A percentile compares a stretch with the other conserved stretches of the same genome.
phyloP scores from a whole-genome alignment of 305 asterid species.

The Stenogyne calaminthoides region DNA sequence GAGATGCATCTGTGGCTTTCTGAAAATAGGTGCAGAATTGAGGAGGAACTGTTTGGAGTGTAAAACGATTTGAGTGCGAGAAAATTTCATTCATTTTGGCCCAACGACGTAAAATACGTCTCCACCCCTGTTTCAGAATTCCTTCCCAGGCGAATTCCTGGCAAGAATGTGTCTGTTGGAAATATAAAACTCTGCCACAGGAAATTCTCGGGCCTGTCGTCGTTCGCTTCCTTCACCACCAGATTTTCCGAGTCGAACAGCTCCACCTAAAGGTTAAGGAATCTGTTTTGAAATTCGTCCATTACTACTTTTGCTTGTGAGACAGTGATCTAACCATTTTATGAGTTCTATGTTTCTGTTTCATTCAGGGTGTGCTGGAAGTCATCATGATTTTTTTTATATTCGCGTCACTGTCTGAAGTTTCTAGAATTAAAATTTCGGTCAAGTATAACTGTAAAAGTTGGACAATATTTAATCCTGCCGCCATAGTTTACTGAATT shows the following conservation, averaged over 20 bases:
- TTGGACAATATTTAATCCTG: too few relatives aligned
- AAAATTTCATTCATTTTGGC: too few relatives aligned
- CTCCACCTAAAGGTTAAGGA: too few relatives aligned
- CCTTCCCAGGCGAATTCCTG: too few relatives aligned
- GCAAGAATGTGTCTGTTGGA: slow-evolving; percentile 33
- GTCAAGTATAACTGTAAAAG: neutral
- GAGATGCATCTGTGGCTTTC: too few relatives aligned
- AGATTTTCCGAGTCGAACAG: slow-evolving; percentile 47
- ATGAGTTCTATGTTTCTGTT: neutral
- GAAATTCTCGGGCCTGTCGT: slow-evolving; percentile 8
- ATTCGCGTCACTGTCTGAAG: neutral
- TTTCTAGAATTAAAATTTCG: neutral
- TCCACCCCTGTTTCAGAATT: too few relatives aligned
- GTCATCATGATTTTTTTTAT: neutral
- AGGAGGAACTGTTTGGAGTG: too few relatives aligned
- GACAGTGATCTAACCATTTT: neutral
- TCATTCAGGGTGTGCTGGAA: neutral
- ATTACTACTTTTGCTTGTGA: neutral
- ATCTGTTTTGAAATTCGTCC: neutral
- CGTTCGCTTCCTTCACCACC: slow-evolving; percentile 31
- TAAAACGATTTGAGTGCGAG: too few relatives aligned
- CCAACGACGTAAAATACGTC: too few relatives aligned
- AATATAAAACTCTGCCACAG: slow-evolving; percentile 49
- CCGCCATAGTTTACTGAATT: too few relatives aligned
- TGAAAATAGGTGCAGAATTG: too few relatives aligned